phyloP scores from a whole-genome alignment of 2,329 filamentous ascomycete genomes.

The Akanthomyces dipterigenus region DNA sequence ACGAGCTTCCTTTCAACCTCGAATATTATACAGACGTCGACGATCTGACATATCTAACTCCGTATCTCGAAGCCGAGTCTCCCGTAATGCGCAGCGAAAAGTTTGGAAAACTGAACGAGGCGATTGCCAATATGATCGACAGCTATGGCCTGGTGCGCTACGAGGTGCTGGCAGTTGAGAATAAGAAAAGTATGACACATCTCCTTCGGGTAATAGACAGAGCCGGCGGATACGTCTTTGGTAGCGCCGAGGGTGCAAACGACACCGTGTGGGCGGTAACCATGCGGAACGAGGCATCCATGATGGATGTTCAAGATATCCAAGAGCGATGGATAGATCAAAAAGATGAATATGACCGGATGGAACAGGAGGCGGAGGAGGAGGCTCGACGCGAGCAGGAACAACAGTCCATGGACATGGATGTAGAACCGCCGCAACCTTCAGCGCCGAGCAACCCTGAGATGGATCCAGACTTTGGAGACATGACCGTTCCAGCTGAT shows the following conservation, averaged over 20 bases:
- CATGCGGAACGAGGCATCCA: constrained; percentile 68
- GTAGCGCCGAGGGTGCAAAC: constrained; percentile 82
- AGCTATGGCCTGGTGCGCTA: constrained; percentile 87
- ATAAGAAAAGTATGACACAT: constrained; percentile 95
- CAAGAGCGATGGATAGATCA: constrained; percentile 94
- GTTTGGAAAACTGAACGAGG: constrained; percentile 77
- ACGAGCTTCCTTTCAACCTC: constrained; percentile 85
- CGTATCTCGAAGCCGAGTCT: constrained; percentile 72
- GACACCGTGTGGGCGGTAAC: constrained; percentile 97
- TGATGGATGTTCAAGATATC: constrained; percentile 80
- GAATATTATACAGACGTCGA: constrained; percentile 98
- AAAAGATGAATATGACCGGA: constrained; percentile 78
- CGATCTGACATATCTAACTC: constrained; percentile 77
- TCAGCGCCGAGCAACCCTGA: constrained; percentile 20
- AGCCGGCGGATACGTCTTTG: constrained; percentile 89
- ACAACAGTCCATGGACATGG: constrained; percentile 31
- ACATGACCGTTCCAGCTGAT: constrained; percentile 46
- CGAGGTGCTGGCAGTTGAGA: constrained; percentile 90
- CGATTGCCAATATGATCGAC: constrained; percentile 79
- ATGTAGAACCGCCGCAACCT: constrained; percentile 18
- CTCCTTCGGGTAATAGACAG: constrained; percentile 84
- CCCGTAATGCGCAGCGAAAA: constrained; percentile 64
- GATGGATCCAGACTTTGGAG: constrained; percentile 43
- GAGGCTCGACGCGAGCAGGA: constrained; percentile 50
- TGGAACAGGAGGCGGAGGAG: constrained; percentile 69